These are phyloP conservation scores for Otatea glauca DNA, from an alignment of 176 grass and related monocot genomes.

Conservation along the genomic window DNA sequence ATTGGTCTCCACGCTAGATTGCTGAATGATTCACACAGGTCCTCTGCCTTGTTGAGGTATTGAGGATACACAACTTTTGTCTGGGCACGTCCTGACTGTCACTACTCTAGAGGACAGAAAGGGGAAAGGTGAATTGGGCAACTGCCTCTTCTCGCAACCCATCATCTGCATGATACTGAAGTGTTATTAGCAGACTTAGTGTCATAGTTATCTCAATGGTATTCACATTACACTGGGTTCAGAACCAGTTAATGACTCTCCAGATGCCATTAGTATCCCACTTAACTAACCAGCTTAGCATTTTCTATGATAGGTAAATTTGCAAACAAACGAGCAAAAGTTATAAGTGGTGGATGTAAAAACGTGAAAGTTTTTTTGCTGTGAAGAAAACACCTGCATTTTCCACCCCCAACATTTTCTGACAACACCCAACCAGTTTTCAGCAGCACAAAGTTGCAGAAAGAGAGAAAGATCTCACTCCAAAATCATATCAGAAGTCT, in stretches of 20 bases:
- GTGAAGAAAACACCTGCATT: background rate
- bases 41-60: background rate
- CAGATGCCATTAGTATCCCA: background rate
- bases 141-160: background rate
- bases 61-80: constrained; percentile 5
- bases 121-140: background rate
- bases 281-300: background rate
- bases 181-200: background rate
- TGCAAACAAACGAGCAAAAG: background rate
- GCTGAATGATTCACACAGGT: background rate
- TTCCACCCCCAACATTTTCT: background rate
- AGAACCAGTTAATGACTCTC: background rate
- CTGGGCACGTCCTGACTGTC: constrained; percentile 21
- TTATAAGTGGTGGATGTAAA: background rate
- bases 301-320: background rate
- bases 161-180: background rate
- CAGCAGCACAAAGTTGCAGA: background rate
- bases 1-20: background rate
- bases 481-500: background rate
- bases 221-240: background rate
- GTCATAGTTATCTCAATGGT: background rate
- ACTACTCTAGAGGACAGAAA: background rate
- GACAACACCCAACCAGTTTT: background rate
- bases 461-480: background rate
- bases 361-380: background rate